Evolutionary conservation across 2,329 filamentous ascomycete genomes (phyloP), one percentile per base, ranked within the genome.

Genomic region (Hypoxylon rubiginosum): DNA sequence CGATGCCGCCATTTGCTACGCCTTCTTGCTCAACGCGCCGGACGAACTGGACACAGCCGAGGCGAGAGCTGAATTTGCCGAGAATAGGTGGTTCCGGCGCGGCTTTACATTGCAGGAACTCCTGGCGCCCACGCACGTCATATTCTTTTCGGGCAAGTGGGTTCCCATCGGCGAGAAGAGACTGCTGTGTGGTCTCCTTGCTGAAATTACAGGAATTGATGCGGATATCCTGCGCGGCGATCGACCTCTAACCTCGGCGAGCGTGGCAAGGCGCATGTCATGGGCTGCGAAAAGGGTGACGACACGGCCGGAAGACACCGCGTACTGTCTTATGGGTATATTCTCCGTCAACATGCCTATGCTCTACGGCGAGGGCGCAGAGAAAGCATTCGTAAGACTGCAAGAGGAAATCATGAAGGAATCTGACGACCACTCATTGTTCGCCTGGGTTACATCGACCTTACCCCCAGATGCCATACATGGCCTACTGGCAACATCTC

Each of bases 401-500:
- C 65, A 68, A 21, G 61, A 67, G 34, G 59, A 67, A 19, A 67
- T 67, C 24, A 67, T 69, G 63, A 69, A 63, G 43, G 21, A 48
- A 19, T 69, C 63, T 0, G 56, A 64, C 24, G 66, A 69, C 48
- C 45, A 67, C 15, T 64, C 64, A 4, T 21, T 67, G 6, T 66
- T 69, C 32, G 64, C 59, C 7, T 66, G 64, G 64, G 19, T 63
- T 13, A 62, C 69, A 26, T 19, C 28, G 11, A 43, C 59, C 32
- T 58, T 58, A 5, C 48, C 64, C 8, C 49, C 64, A 0, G 83
- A 83, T 3, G 53, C 54, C 1, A 66, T 53, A 4, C 62, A 59
- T 26, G 73, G 74, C 1, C 64, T 75, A 10, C 62, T 76, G 11
- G 63, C 83, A 83, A 73, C 90, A 88, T 0, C 83, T 86, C 17